phyloP scores from a whole-genome alignment of 257 asterid species.

The Eustoma russellianum region DNA sequence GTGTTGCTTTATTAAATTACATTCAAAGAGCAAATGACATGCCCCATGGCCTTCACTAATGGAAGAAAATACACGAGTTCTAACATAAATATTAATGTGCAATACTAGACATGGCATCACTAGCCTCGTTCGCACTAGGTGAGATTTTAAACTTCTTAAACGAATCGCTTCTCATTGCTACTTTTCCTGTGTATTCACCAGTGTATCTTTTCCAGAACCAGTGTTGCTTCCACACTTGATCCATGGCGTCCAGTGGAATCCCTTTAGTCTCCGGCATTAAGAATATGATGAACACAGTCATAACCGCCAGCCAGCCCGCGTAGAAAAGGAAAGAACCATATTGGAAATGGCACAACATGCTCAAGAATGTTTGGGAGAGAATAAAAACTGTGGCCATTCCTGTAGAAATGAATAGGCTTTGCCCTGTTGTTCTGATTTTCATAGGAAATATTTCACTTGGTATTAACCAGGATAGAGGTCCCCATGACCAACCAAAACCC shows the following conservation, averaged over 20 bases:
- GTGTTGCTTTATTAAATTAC: no score
- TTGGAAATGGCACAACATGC: slow-evolving; percentile 5
- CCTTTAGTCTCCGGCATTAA: slow-evolving; percentile 18
- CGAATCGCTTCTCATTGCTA: no score
- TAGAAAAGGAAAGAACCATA: slow-evolving; percentile 12
- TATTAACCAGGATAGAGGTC: slow-evolving; percentile 8
- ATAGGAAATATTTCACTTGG: slow-evolving; percentile 16
- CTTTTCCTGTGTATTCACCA: no score
- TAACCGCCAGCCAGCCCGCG: slow-evolving; percentile 5
- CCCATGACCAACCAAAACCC: slow-evolving; percentile 17
- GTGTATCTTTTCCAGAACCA: slow-evolving; percentile 13
- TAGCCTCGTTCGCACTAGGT: no score
- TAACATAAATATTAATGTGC: no score
- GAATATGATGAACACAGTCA: slow-evolving; percentile 5
- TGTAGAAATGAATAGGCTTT: slow-evolving; percentile 13
- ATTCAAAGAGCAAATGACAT: no score
- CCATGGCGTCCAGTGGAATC: slow-evolving; percentile 9
- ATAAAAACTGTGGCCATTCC: slow-evolving; percentile 2
- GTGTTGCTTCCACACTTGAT: slow-evolving; percentile 11
- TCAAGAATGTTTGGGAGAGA: slow-evolving; percentile 9
- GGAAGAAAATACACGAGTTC: no score
- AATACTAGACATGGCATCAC: no score
- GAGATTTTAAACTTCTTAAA: no score
- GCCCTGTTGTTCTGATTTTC: slow-evolving; percentile 14
- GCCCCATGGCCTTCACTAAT: no score